These are phyloP conservation scores for Rehmannia glutinosa DNA, from an alignment of 257 asterid species.

Conservation along the genomic window DNA sequence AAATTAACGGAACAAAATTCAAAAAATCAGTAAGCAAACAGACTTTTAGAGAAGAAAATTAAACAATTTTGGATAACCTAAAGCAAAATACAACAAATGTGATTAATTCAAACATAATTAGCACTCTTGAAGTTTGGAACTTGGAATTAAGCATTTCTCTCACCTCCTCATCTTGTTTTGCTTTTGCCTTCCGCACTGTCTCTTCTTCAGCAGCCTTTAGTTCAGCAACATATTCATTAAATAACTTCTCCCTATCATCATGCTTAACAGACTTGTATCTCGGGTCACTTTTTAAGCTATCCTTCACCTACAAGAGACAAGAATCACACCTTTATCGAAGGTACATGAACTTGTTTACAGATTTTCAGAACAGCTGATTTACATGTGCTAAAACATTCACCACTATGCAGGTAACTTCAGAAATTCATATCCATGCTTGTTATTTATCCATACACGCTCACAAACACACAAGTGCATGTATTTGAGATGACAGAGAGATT, in stretches of 20 bases:
- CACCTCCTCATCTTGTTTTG: constrained; percentile 78
- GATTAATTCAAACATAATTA: constrained; percentile 9
- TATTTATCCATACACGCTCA: not conserved
- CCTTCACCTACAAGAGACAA: constrained; percentile 73
- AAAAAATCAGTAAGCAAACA: not conserved
- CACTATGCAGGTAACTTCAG: not conserved
- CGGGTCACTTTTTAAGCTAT: constrained; percentile 71
- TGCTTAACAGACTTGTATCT: constrained; percentile 84
- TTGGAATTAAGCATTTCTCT: constrained; percentile 14
- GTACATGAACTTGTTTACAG: not conserved
- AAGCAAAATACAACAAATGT: not conserved
- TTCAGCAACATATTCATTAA: constrained; percentile 69
- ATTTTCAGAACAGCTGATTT: not conserved
- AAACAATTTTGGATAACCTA: not conserved
- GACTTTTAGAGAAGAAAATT: too few species aligned
- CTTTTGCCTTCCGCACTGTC: constrained; percentile 47
- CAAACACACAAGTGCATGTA: not conserved
- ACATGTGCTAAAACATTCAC: not conserved
- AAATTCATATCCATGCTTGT: not conserved
- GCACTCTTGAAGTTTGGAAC: not conserved
- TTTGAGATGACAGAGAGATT: not conserved
- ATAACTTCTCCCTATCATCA: constrained; percentile 79
- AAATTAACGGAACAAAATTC: not conserved
- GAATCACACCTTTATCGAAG: constrained; percentile 6
- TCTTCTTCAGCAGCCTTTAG: constrained; percentile 78